Evolutionary conservation across 2,329 filamentous ascomycete species (phyloP), one percentile per base, ranked within the genome.

Genomic region (Dactylonectria estremocensis): DNA sequence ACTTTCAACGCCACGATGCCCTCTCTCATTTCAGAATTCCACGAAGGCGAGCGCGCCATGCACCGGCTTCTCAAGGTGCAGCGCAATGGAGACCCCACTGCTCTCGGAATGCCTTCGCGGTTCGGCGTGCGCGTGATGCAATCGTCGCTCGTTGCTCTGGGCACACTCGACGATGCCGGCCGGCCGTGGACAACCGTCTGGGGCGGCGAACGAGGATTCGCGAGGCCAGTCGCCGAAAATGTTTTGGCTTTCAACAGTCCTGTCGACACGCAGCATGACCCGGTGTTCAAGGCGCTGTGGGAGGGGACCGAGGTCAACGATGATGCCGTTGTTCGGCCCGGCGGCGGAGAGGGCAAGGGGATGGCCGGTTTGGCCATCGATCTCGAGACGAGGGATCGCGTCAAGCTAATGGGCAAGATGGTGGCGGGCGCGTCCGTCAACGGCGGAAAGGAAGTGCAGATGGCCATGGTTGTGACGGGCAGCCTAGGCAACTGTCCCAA

Each of bases 401-500:
- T 95, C 45, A 97, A 97, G 82, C 79, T 96, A 6, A 90, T 86
- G 22, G 94, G 94, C 0, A 85, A 84, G 40, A 90, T 95, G 86
- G 78, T 93, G 18, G 91, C 90, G 3, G 93, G 91, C 0, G 85
- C 88, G 3, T 78, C 91, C 3, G 80, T 82, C 3, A 71, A 69
- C 6, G 75, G 68, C 13, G 77, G 75, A 3, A 76, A 83, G n/a
- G 69, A 81, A 5, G 73, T 86, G 49, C 85, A 88, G 78, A 81
- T 95, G 40, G 90, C 92, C 14, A 83, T 94, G 50, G 87, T 87
- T 46, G 89, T 97, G 63, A 87, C 92, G 35, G 91, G 93, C 79
- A 92, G 90, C 71, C 76, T 97, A 82, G 91, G 93, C 0, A 97
- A 96, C 74, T 97, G 94, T 74, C 94, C 94, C 2, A 97, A 97